Evolutionary conservation across 495 filamentous ascomycete genomes (phyloP), one percentile per base, ranked within the genome.

Genomic region (Gamarada debralockiae): DNA sequence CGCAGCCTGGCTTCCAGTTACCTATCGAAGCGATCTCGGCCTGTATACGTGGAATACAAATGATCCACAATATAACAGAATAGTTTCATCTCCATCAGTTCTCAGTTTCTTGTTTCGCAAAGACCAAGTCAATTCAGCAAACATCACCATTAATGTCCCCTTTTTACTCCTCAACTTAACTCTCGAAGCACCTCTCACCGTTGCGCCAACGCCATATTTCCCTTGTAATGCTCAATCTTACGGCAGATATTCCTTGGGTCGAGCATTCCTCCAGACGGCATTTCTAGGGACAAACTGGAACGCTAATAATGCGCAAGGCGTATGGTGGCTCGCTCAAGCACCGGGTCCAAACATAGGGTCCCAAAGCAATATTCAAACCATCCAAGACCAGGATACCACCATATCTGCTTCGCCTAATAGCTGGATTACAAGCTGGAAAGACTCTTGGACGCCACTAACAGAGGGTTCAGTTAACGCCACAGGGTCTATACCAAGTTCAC

Each of bases 231-330:
- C 65, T 18, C 21, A 39, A 2, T 46, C 59, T n/a, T 40, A 59
- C 20, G 52, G 50, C 18, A 31, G 23, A 3, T 76, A 68, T 38
- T 58, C 55, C 4, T 71, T 83, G 31, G 79, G 79, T 3, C 71
- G 79, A 21, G 71, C 79, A 1, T 83, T 84, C 49, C 62, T 83
- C 6, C 80, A 84, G 56, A 76, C 76, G 23, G 75, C 78, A 8
- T 82, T 82, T 52, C 52, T 81, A 0, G 78, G 74, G 14, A 67
- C 68, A 3, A 78, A 80, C 62, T 79, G 71, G 68, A 50, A 52
- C 23, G 38, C 40, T 27, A 21, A 48, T 27, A 36, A 43, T 20
- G 62, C 52, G 27, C 44, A 55, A 9, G 70, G 67, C 7, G 69
- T 57, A 6, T 78, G 69, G 67, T 79, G 70, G 62, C 60, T 79